Percentiles rank a stretch among this genome's conserved stretches.
Conservation (phyloP, 495 filamentous ascomycete species). For the Xanthoparmelia taractica region DNA sequence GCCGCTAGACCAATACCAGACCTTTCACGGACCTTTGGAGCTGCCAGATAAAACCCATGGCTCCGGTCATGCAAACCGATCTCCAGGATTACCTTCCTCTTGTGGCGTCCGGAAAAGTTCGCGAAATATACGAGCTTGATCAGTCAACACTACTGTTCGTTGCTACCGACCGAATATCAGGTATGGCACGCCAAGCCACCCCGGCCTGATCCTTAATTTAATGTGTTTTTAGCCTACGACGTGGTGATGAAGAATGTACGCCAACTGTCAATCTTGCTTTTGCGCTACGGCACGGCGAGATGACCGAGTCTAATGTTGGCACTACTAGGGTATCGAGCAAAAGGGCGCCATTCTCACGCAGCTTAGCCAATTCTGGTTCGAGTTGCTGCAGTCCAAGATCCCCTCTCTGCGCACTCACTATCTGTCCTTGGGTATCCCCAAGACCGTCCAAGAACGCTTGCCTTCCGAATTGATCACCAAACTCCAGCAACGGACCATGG, state of each 20-base stretch:
- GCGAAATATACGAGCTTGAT: conserved; percentile 73
- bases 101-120: conserved; percentile 66
- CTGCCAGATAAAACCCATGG: conserved; percentile 29
- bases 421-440: conserved; percentile 59
- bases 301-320: conserved; percentile 11
- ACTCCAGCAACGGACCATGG: conserved; percentile 18
- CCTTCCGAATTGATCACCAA: conserved; percentile 35
- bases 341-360: conserved; percentile 83
- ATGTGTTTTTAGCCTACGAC: conserved; percentile 58
- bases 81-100: conserved; percentile 48
- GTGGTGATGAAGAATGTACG: conserved; percentile 77
- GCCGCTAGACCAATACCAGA: not conserved
- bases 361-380: conserved; percentile 81
- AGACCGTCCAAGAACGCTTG: conserved; percentile 42
- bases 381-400: conserved; percentile 54
- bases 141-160: conserved; percentile 75
- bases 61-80: conserved; percentile 45
- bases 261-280: conserved; percentile 8
- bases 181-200: conserved; percentile 1
- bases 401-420: conserved; percentile 71
- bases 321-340: conserved; percentile 37
- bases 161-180: conserved; percentile 81
- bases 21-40: not conserved
- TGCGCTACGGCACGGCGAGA: conserved; percentile 3
- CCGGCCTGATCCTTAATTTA: not conserved